Evolutionary conservation across 208 protist species (phyloP).

Genomic region (Leishmania martiniquensis): DNA sequence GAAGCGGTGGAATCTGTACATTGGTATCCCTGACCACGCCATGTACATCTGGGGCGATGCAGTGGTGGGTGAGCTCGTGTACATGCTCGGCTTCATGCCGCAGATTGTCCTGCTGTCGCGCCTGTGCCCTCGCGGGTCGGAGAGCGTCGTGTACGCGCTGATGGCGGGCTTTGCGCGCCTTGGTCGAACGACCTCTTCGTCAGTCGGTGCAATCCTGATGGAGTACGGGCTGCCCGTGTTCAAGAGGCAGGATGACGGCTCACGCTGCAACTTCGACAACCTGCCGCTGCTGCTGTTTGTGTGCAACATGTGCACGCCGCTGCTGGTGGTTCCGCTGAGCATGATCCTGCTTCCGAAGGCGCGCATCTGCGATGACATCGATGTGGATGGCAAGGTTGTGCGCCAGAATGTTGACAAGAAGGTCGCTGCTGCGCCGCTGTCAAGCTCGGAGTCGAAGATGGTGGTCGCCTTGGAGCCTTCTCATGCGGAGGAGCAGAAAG

Average conservation of each 20-base stretch:
- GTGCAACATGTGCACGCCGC: constrained; percentile 45
- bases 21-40: constrained; percentile 52
- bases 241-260: constrained; percentile 16
- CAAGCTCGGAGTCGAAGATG: neutral
- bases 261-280: constrained; percentile 64
- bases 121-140: constrained; percentile 76
- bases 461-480: neutral
- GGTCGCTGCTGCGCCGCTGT: constrained; percentile 8
- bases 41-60: constrained; percentile 69
- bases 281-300: constrained; percentile 51
- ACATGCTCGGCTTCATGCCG: constrained; percentile 78
- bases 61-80: constrained; percentile 58
- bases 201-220: constrained; percentile 54
- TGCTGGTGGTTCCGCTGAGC: constrained; percentile 48
- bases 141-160: constrained; percentile 77
- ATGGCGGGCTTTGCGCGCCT: constrained; percentile 80
- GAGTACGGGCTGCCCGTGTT: constrained; percentile 45
- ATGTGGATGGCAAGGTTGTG: constrained; percentile 42
- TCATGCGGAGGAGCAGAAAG: neutral
- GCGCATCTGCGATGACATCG: constrained; percentile 55
- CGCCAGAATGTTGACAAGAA: constrained; percentile 1
- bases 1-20: constrained; percentile 62
- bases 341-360: constrained; percentile 52
- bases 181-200: constrained; percentile 41
- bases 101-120: constrained; percentile 73